phyloP scores from a whole-genome alignment of 805 yeast genomes.

The Zygosaccharomyces bailii region DNA sequence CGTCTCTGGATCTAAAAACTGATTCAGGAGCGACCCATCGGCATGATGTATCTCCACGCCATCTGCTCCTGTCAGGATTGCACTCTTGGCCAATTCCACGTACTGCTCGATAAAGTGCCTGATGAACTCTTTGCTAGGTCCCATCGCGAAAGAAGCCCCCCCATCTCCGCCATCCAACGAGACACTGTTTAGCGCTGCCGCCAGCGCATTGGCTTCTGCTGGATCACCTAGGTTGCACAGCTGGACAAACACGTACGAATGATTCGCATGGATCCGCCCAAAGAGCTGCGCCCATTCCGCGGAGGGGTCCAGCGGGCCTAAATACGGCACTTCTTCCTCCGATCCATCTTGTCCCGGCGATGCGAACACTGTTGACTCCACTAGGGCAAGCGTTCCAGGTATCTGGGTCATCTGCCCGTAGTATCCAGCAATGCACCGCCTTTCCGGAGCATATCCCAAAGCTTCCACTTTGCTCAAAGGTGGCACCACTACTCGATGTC shows the following conservation, averaged over 20 bases:
- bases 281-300: slow-evolving; percentile 46
- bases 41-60: slow-evolving; percentile 63
- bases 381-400: slow-evolving; percentile 53
- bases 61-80: slow-evolving; percentile 41
- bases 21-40: slow-evolving; percentile 57
- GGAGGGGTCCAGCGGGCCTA: slow-evolving; percentile 41
- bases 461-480: slow-evolving; percentile 42
- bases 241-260: slow-evolving; percentile 44
- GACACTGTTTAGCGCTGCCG: slow-evolving; percentile 14
- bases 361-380: slow-evolving; percentile 50
- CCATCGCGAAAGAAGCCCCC: slow-evolving; percentile 33
- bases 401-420: slow-evolving; percentile 48
- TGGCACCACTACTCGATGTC: slow-evolving; percentile 38
- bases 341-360: slow-evolving; percentile 38
- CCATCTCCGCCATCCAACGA: slow-evolving; percentile 36
- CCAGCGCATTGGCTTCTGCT: slow-evolving; percentile 37
- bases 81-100: slow-evolving; percentile 41
- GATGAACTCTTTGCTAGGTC: slow-evolving; percentile 33
- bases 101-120: slow-evolving; percentile 40
- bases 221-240: slow-evolving; percentile 46
- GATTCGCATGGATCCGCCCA: slow-evolving; percentile 46
- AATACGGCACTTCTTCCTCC: not conserved
- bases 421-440: slow-evolving; percentile 42
- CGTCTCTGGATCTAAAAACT: slow-evolving; percentile 45
- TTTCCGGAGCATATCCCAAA: slow-evolving; percentile 34